Evolutionary conservation across 345 rosid genomes (phyloP).

Genomic region (Hibiscus tridactylites): DNA sequence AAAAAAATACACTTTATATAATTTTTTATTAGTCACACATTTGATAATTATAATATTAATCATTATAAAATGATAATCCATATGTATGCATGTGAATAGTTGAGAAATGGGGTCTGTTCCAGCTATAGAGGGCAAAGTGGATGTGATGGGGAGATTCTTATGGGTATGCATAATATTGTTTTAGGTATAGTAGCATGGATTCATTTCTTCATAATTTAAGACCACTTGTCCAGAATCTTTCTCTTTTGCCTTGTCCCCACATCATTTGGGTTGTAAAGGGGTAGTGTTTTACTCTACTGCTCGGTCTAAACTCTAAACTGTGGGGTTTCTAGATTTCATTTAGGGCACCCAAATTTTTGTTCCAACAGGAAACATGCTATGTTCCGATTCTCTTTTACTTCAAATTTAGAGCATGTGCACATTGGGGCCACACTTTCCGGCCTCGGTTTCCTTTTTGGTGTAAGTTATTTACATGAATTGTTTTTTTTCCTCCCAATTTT

Average conservation of each 20-base stretch:
- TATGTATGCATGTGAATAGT: not conserved
- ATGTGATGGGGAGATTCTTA: too few species aligned
- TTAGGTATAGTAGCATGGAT: conserved; percentile 14
- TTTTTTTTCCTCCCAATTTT: not conserved
- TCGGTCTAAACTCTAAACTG: not conserved
- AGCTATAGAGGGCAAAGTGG: conserved; percentile 2
- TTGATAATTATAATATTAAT: too few species aligned
- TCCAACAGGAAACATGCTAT: not conserved
- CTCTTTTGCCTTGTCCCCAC: conserved; percentile 20
- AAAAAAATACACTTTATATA: too few species aligned
- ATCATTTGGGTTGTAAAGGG: conserved; percentile 22
- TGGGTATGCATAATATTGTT: conserved; percentile 27
- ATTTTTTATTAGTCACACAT: too few species aligned
- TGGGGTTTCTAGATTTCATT: not conserved
- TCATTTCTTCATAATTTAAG: conserved; percentile 17
- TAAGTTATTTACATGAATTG: too few species aligned
- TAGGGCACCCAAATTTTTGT: not conserved
- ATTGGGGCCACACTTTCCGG: conserved; percentile 9
- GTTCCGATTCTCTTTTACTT: conserved; percentile 1
- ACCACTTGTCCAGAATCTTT: conserved; percentile 34
- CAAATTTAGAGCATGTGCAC: conserved; percentile 16
- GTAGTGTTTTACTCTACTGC: not conserved
- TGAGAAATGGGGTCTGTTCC: conserved; percentile 4
- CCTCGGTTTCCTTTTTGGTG: not conserved
- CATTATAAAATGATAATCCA: too few species aligned